These are phyloP conservation scores for Crithidia acanthocephali DNA, from an alignment of 208 protist genomes.

Conservation along the genomic window DNA sequence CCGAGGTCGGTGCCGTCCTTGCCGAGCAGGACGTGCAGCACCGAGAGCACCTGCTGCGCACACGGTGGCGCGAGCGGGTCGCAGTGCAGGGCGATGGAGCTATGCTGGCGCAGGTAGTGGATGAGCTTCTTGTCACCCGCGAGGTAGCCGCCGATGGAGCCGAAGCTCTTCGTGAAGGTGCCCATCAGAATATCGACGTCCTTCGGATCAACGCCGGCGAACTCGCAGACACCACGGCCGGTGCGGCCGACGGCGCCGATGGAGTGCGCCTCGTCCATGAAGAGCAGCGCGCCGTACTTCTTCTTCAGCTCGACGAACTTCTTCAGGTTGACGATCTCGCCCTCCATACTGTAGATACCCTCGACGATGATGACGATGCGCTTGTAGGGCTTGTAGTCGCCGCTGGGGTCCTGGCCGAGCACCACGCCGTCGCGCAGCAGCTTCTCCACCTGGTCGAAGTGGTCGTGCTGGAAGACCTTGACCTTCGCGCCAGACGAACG, in stretches of 20 bases:
- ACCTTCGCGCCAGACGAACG: conserved; percentile 87
- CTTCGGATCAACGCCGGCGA: conserved; percentile 84
- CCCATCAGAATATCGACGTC: conserved; percentile 96
- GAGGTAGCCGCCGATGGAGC: conserved; percentile 97
- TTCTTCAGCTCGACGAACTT: conserved; percentile 96
- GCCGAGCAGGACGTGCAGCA: conserved; percentile 89
- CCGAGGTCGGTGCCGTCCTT: conserved; percentile 91
- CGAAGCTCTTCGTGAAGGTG: conserved; percentile 98
- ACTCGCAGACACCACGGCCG: conserved; percentile 96
- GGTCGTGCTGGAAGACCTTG: conserved; percentile 95
- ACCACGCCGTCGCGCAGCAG: conserved; percentile 87
- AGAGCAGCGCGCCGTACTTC: conserved; percentile 97
- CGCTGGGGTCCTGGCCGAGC: conserved; percentile 86
- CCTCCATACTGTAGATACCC: conserved; percentile 99
- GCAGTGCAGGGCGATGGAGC: conserved; percentile 71
- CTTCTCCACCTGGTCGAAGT: conserved; percentile 94
- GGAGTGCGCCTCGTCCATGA: conserved; percentile 98
- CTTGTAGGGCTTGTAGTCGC: conserved; percentile 75
- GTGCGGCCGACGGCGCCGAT: conserved; percentile 96
- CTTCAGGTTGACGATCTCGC: conserved; percentile 95
- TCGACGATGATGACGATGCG: conserved; percentile 97
- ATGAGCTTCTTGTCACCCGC: conserved; percentile 84
- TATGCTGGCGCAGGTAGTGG: conserved; percentile 73
- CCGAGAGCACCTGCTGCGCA: conserved; percentile 89
- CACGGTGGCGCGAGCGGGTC: conserved; percentile 88